Percentiles rank a stretch among this genome's conserved stretches.
phyloP scores from a whole-genome alignment of 2,329 filamentous ascomycete genomes.

The Apiospora marii region DNA sequence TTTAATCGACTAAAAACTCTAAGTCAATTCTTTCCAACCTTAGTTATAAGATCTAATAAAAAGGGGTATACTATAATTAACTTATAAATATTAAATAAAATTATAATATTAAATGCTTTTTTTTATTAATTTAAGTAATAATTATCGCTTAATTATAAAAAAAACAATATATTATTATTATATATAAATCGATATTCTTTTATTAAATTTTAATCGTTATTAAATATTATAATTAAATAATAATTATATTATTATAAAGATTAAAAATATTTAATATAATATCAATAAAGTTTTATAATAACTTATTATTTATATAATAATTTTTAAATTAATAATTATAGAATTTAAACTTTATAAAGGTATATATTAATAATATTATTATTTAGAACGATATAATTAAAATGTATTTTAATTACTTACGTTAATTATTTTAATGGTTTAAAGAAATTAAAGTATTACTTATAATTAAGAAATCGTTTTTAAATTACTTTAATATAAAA shows the following conservation, averaged over 20 bases:
- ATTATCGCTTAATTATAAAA: too few relatives aligned
- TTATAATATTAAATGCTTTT: too few relatives aligned
- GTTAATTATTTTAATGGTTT: not conserved
- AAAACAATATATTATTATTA: too few relatives aligned
- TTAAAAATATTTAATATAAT: not conserved
- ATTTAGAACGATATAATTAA: not conserved
- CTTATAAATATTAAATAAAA: too few relatives aligned
- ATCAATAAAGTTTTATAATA: not conserved
- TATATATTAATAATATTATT: not conserved
- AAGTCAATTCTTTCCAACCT: too few relatives aligned
- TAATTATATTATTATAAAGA: not conserved
- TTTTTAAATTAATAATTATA: not conserved
- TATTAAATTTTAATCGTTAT: too few relatives aligned
- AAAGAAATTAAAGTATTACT: not conserved
- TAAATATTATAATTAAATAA: slow-evolving; percentile 22
- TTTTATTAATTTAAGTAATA: too few relatives aligned
- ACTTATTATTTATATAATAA: not conserved
- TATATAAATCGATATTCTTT: too few relatives aligned
- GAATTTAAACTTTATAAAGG: not conserved
- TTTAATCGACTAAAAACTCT: too few relatives aligned
- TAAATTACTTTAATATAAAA: not conserved
- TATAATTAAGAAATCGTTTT: not conserved
- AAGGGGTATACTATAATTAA: too few relatives aligned
- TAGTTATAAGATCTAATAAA: too few relatives aligned
- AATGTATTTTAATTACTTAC: not conserved